These are phyloP conservation scores for Mesembryanthemum crystallinum DNA, from an alignment of 148 eudicot genomes.

Conservation along the genomic window DNA sequence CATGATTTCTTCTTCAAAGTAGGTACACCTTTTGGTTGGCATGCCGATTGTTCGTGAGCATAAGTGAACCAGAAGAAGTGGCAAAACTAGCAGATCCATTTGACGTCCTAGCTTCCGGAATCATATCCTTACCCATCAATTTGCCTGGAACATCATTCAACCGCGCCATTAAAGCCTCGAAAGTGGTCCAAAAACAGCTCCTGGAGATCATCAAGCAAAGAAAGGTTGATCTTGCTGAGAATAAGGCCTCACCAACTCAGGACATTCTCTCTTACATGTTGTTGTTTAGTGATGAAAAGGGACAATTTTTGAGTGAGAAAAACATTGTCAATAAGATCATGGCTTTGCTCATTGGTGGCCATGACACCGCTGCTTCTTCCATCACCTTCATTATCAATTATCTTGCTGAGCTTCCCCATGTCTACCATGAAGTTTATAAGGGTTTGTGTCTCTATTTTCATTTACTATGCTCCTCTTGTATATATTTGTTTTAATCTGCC, in stretches of 20 bases:
- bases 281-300: conserved; percentile 25
- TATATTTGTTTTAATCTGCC: too few relatives aligned
- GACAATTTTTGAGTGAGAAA: conserved; percentile 27
- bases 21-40: conserved; percentile 32
- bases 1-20: too few relatives aligned
- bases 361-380: conserved; percentile 42
- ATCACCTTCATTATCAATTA: conserved; percentile 37
- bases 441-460: too few relatives aligned
- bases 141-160: conserved; percentile 44
- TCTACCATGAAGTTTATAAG: conserved; percentile 28
- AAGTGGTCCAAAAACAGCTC: conserved; percentile 29
- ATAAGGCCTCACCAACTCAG: conserved; percentile 19
- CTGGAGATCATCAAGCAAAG: conserved; percentile 32
- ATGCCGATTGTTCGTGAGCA: conserved; percentile 26
- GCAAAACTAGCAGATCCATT: conserved; percentile 28
- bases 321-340: conserved; percentile 39
- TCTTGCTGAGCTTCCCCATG: conserved; percentile 37
- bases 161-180: conserved; percentile 38
- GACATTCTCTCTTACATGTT: conserved; percentile 36
- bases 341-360: conserved; percentile 38
- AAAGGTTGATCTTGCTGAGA: conserved; percentile 26
- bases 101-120: conserved; percentile 29
- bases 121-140: conserved; percentile 33
- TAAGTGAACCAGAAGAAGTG: conserved; percentile 31
- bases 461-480: too few relatives aligned